Percentiles rank a stretch among this genome's conserved stretches.
Conservation (phyloP, 805 yeast genomes). For the Yarrowia sp. region DNA sequence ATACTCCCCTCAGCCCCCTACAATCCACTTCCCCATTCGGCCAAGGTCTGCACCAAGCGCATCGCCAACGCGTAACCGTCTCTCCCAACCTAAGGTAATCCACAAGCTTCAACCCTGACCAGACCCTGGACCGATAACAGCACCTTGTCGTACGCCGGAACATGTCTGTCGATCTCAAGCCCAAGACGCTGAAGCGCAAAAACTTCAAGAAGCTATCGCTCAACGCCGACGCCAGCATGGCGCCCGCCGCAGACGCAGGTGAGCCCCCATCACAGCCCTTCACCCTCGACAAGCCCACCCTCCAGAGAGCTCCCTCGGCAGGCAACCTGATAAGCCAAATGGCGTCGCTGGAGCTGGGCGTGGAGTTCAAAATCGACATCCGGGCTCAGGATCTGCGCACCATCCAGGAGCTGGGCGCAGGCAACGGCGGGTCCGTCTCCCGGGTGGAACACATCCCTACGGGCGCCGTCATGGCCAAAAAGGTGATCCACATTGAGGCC, state of each 20-base stretch:
- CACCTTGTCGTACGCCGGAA: not conserved
- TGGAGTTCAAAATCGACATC: constrained; percentile 52
- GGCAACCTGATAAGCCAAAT: constrained; percentile 36
- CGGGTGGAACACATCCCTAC: constrained; percentile 88
- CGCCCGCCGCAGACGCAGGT: constrained; percentile 11
- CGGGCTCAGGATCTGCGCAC: constrained; percentile 67
- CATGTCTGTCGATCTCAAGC: constrained; percentile 19
- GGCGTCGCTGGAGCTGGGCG: constrained; percentile 50
- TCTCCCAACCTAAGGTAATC: constrained; percentile 9
- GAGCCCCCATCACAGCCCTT: not conserved
- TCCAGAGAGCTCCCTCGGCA: constrained; percentile 16
- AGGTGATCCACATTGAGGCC: constrained; percentile 80
- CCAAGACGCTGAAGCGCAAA: constrained; percentile 51
- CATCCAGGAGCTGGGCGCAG: constrained; percentile 78
- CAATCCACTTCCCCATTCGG: not conserved
- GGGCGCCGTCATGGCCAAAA: constrained; percentile 84
- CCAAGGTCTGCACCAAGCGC: constrained; percentile 5
- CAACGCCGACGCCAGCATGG: constrained; percentile 17
- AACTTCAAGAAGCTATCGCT: constrained; percentile 58
- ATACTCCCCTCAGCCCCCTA: too few species aligned
- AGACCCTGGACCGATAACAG: not conserved
- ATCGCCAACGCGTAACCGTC: constrained; percentile 21
- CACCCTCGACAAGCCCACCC: constrained; percentile 25
- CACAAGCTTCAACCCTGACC: not conserved
- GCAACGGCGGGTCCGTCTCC: constrained; percentile 89